Base-by-base conservation (phyloP, 495 filamentous ascomycete species). In the Xylaria telfairii region DNA sequence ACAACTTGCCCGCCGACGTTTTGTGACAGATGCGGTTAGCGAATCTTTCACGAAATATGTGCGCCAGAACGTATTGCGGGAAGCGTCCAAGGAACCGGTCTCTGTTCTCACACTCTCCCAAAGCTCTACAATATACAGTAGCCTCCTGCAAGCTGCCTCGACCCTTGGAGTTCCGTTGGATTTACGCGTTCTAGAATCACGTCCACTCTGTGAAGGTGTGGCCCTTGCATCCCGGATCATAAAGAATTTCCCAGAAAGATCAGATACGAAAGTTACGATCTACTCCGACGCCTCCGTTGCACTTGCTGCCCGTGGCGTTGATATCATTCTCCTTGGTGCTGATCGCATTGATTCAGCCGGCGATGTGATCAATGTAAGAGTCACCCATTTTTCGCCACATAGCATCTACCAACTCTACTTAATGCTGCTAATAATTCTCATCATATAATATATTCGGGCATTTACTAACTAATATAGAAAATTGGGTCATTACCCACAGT, bases 161-260 rank as follows among this genome's bases (percentile, higher is more conserved):
- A 24, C 62, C 3, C 56, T 75, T 4, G 67, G 70, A 7, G 69
- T 78, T 34, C 62, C 72, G 4, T 75, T 92, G 32, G 86, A 90
- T 54, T 72, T 92, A 24, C 85, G 81, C 4, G 77, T 92, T 26
- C 81, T 92, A 1, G 91, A 92, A 69, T 92, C 91, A 7, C 83
- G 90, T 4, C 91, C 90, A 0, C 81, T 89, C 8, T 91, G 81
- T 71, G 91, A 93, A 79, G 91, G 91, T 13, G 87, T 87, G 8
- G 83, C 81, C 15, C 78, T 91, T 34, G 86, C 87, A 2, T 81
- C 82, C 1, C 81, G 81, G 0, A 59, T 92, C 1, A 72, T 87
- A 0, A 72, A 78, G 1, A 69, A 72, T 1, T 75, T 84, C 28
- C 57, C 79, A 44, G 68, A 70, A 0, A 75, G 76, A 5, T 67